phyloP scores from a whole-genome alignment of 352 stramenopile species.

The Phytophthora uliginosa region DNA sequence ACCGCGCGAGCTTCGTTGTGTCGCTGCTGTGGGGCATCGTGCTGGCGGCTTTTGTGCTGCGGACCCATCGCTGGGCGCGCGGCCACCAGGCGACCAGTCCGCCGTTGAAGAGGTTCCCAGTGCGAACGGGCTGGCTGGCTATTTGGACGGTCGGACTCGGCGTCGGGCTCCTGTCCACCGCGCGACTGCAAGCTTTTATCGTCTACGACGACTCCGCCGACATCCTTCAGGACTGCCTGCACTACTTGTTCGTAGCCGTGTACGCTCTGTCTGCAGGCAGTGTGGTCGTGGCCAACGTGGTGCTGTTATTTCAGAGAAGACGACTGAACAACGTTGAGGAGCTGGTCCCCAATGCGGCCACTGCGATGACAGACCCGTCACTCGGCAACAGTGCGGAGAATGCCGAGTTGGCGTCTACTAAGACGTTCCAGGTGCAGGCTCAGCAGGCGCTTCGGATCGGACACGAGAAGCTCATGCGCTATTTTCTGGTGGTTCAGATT shows the following conservation, averaged over 20 bases:
- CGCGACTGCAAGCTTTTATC: conserved; percentile 36
- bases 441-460: conserved; percentile 35
- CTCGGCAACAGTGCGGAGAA: conserved; percentile 25
- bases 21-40: conserved; percentile 63
- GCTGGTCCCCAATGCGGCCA: conserved; percentile 14
- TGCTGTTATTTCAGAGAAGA: conserved; percentile 41
- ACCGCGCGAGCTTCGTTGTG: conserved; percentile 50
- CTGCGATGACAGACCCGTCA: conserved; percentile 25
- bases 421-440: conserved; percentile 40
- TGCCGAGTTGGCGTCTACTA: conserved; percentile 30
- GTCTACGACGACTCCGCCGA: conserved; percentile 25
- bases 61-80: conserved; percentile 26
- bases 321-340: conserved; percentile 16
- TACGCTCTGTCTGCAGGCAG: conserved; percentile 47
- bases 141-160: conserved; percentile 57
- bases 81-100: conserved; percentile 19
- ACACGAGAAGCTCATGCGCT: conserved; percentile 61
- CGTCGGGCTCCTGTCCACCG: conserved; percentile 52
- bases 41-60: conserved; percentile 57
- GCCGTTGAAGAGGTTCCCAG: conserved; percentile 45
- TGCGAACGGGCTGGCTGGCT: conserved; percentile 54
- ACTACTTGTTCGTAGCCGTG: conserved; percentile 42
- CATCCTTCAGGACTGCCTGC: conserved; percentile 17
- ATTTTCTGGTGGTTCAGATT: conserved; percentile 53
- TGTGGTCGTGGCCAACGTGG: conserved; percentile 40